Percentiles rank a stretch among this genome's conserved stretches.
These are phyloP conservation scores for Cordyceps cateniannulata DNA, from an alignment of 2,329 filamentous ascomycete genomes.

Conservation along the genomic window DNA sequence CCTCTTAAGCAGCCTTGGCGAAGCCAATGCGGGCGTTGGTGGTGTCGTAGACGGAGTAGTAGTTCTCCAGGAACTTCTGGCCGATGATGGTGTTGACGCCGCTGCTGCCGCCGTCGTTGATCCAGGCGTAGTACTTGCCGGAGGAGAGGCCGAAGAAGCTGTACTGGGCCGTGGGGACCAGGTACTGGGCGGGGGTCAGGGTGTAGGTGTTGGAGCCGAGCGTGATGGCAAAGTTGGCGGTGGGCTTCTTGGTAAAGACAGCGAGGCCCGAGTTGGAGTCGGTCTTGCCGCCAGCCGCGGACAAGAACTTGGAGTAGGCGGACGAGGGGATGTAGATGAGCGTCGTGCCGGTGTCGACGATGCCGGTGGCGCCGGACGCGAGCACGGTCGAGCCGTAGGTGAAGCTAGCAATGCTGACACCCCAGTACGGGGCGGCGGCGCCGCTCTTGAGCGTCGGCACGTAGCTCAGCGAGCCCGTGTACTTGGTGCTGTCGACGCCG, in stretches of 20 bases:
- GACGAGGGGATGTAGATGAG: constrained; percentile 22
- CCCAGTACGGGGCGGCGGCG: constrained; percentile 17
- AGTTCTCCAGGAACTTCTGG: constrained; percentile 25
- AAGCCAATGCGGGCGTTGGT: constrained; percentile 19
- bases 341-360: constrained; percentile 23
- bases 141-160: constrained; percentile 17
- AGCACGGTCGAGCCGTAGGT: constrained; percentile 18
- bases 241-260: constrained; percentile 21
- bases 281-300: constrained; percentile 20
- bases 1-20: constrained; percentile 15
- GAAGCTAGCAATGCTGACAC: constrained; percentile 20
- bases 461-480: constrained; percentile 18
- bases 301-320: constrained; percentile 23
- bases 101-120: constrained; percentile 21
- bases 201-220: constrained; percentile 22
- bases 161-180: constrained; percentile 22
- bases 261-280: constrained; percentile 21
- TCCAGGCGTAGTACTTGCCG: constrained; percentile 25
- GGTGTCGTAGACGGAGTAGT: constrained; percentile 24
- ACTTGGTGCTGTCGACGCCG: constrained; percentile 18
- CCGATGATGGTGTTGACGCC: constrained; percentile 23
- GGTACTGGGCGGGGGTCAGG: constrained; percentile 22
- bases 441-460: constrained; percentile 16
- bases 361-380: constrained; percentile 16
- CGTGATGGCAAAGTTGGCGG: constrained; percentile 23